Evolutionary conservation across 805 yeast genomes (phyloP), one percentile per base, ranked within the genome.

Genomic region (Metahyphopichia silvanorum): DNA sequence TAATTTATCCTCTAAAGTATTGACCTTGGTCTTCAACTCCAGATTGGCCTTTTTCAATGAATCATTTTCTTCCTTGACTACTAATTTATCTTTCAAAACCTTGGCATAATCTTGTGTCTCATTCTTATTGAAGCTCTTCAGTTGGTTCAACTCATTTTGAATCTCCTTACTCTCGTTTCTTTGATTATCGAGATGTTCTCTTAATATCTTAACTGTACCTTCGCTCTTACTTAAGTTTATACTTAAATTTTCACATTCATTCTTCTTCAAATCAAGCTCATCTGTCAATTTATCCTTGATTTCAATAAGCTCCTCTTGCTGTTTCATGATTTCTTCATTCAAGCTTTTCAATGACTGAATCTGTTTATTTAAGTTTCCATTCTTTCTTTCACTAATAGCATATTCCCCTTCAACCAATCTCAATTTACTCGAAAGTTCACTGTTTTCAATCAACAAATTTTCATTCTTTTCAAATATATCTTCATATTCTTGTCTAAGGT

Each of bases 31-130:
- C 32, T 60, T 67, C 40, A 83, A 55, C 30, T 77, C 76, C 21
- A 57, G 57, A 44, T 81, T 77, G 38, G 68, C 70, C 39, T 69
- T 79, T 17, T 72, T 74, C 26, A 83, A 50, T 1, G 82, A 72
- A 46, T 77, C 79, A 46, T 80, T 82, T 49, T 84, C 93, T 53
- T 84, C 86, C 16, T 66, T 58, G 4, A 79, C 55, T 31, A 78
- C 76, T 35, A 80, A 60, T 24, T 74, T 69, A 28, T 77, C 77
- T 27, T 73, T 72, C 38, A 78, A 51, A 21, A 65, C 44, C 12
- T 48, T 55, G 32, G 56, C 64, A 41, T 59, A 66, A 31, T 61
- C 69, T 37, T 41, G 47, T 6, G 43, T 52, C 37, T 65, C 70
- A 32, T 45, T 49, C 13, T 46, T 35, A 16, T 46, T 49, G 14